Evolutionary conservation across 148 eudicot genomes (phyloP).

Genomic region (Diospyros lotus): DNA sequence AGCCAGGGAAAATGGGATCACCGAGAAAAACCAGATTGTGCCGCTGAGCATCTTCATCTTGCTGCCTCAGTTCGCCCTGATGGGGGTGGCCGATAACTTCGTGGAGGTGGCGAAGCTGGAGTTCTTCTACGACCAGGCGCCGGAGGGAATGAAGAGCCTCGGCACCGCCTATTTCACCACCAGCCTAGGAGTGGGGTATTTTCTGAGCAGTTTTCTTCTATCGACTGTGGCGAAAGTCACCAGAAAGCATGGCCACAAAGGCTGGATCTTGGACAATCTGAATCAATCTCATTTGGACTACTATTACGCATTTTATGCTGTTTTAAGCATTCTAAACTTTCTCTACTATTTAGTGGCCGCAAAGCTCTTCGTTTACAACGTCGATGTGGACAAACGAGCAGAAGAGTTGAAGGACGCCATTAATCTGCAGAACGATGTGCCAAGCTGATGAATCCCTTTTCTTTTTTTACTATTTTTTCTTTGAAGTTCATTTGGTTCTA

Average conservation of each 20-base stretch:
- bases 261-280: conserved; percentile 29
- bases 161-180: conserved; percentile 83
- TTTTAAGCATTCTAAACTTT: conserved; percentile 21
- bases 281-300: conserved; percentile 25
- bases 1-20: conserved; percentile 29
- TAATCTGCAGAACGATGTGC: too few relatives aligned
- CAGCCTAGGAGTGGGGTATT: background rate
- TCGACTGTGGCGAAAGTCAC: conserved; percentile 23
- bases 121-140: conserved; percentile 89
- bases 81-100: conserved; percentile 84
- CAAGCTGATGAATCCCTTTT: too few relatives aligned
- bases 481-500: too few relatives aligned
- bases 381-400: background rate
- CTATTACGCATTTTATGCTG: conserved; percentile 24
- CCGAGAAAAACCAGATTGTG: conserved; percentile 32
- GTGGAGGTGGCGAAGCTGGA: conserved; percentile 71
- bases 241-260: conserved; percentile 20
- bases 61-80: conserved; percentile 64
- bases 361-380: conserved; percentile 19
- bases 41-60: conserved; percentile 71
- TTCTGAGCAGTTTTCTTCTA: conserved; percentile 22
- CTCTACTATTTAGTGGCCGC: conserved; percentile 20
- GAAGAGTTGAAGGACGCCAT: conserved; percentile 10
- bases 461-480: too few relatives aligned
- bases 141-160: conserved; percentile 79